phyloP scores from a whole-genome alignment of 176 grass and related monocot species.

The Cymbopogon citratus region DNA sequence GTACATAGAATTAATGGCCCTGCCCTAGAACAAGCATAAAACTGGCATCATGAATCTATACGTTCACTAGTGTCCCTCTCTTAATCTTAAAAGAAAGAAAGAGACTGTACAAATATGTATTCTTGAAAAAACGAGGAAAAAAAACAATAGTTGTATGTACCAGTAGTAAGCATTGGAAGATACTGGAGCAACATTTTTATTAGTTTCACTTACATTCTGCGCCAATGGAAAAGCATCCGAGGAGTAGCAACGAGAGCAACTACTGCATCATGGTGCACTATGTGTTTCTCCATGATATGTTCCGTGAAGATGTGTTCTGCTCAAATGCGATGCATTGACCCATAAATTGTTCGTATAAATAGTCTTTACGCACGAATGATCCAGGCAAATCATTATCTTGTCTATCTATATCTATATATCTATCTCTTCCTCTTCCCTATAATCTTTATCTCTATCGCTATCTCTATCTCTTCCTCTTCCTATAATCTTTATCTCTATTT shows the following conservation, averaged over 20 bases:
- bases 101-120: neutral
- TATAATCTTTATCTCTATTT: too few species aligned
- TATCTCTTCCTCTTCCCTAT: too few species aligned
- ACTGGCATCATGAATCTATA: neutral
- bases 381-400: too few species aligned
- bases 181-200: neutral
- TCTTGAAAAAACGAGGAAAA: neutral
- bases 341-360: neutral
- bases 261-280: neutral
- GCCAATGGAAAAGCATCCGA: neutral
- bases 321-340: neutral
- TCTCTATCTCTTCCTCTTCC: too few species aligned
- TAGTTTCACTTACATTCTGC: neutral
- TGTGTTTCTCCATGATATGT: neutral
- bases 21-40: neutral
- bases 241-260: neutral
- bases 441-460: too few species aligned
- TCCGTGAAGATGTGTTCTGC: neutral
- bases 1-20: neutral
- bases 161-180: too few species aligned
- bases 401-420: too few species aligned
- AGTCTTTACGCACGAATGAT: neutral
- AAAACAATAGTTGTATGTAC: neutral
- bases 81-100: neutral
- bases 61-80: neutral